A percentile compares a stretch with the other conserved stretches of the same genome.
Conservation (phyloP, 768 basidiomycete genomes). For the Pleurotus sapidus region DNA sequence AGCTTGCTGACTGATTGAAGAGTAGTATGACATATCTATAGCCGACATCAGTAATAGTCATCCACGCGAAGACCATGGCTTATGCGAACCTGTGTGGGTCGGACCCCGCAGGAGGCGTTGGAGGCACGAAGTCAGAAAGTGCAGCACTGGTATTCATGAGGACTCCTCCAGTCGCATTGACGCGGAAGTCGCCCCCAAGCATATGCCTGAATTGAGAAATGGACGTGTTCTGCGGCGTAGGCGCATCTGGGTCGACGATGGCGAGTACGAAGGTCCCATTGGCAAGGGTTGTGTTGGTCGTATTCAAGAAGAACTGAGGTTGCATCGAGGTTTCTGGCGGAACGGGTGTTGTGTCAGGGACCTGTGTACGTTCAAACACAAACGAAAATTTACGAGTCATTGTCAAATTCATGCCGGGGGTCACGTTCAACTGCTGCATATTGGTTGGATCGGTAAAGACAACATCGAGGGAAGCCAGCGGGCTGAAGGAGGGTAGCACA, state of each 20-base stretch:
- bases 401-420: constrained; percentile 32
- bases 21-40: constrained; percentile 32
- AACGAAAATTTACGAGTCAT: constrained; percentile 27
- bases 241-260: constrained; percentile 42
- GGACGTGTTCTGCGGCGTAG: constrained; percentile 34
- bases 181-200: constrained; percentile 34
- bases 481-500: constrained; percentile 35
- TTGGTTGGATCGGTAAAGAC: constrained; percentile 32
- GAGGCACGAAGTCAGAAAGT: constrained; percentile 34
- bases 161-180: constrained; percentile 15
- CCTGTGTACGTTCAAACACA: background rate
- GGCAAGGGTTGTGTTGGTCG: constrained; percentile 19
- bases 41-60: constrained; percentile 5
- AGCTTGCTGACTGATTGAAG: constrained; percentile 29
- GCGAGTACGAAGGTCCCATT: constrained; percentile 33
- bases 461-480: constrained; percentile 30
- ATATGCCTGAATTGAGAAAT: constrained; percentile 38
- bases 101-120: constrained; percentile 36
- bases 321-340: constrained; percentile 29
- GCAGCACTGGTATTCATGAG: constrained; percentile 37
- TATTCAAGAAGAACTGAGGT: constrained; percentile 28
- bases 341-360: background rate
- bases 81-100: constrained; percentile 39
- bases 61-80: constrained; percentile 10
- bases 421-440: constrained; percentile 25